Evolutionary conservation across 306 rosid genomes (phyloP).

Genomic region (Vachellia collinsii): DNA sequence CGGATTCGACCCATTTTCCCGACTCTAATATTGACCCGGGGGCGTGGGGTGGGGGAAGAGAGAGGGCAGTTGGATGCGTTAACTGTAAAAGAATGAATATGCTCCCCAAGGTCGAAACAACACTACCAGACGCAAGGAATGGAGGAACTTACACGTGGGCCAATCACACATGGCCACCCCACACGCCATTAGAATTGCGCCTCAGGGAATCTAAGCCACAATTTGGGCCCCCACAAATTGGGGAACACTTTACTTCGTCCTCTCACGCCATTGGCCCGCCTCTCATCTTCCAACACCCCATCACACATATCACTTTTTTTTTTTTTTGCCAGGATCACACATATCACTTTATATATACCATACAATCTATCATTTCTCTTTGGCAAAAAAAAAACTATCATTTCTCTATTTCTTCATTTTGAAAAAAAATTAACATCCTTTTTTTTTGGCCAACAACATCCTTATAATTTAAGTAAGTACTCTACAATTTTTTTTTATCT

Average conservation of each 20-base stretch:
- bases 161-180: neutral
- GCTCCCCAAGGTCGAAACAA: constrained; percentile 59
- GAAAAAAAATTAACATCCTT: neutral
- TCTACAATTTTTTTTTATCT: neutral
- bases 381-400: no score
- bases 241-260: neutral
- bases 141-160: constrained; percentile 31
- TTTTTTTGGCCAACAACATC: neutral
- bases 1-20: no score
- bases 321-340: no score
- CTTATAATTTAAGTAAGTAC: neutral
- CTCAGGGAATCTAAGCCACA: neutral
- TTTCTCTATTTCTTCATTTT: neutral
- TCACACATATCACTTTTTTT: no score
- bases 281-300: neutral
- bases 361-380: no score
- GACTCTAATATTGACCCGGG: no score
- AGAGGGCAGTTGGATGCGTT: no score
- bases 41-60: no score
- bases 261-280: neutral
- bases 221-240: neutral
- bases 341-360: no score
- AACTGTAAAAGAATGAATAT: constrained; percentile 4
- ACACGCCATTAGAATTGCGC: constrained; percentile 34
- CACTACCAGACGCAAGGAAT: neutral